Evolutionary conservation across 495 filamentous ascomycete genomes (phyloP).

Genomic region (Haplographium delicatum): DNA sequence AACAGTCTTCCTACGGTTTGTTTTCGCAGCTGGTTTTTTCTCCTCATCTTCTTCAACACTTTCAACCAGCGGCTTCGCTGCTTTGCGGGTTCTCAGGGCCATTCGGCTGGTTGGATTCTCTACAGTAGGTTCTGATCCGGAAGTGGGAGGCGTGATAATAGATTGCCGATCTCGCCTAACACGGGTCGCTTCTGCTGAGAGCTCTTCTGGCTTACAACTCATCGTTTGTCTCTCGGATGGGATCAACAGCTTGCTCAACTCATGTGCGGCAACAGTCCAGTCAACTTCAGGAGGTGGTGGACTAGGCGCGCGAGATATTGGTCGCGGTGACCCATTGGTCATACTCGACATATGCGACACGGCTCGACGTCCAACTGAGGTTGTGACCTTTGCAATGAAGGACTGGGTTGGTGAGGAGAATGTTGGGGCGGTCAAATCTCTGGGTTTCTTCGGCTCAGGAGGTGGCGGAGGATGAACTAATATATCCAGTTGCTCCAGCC

Average conservation of each 20-base stretch:
- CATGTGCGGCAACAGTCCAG: constrained; percentile 77
- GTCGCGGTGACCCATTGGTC: constrained; percentile 26
- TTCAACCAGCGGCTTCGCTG: constrained; percentile 33
- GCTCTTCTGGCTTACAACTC: constrained; percentile 71
- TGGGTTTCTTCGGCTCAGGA: constrained; percentile 44
- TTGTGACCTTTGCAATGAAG: constrained; percentile 65
- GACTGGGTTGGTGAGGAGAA: constrained; percentile 72
- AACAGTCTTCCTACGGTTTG: constrained; percentile 61
- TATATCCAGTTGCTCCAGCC: constrained; percentile 62
- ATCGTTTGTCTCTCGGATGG: constrained; percentile 63
- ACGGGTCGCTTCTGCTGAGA: constrained; percentile 60
- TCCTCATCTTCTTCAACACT: constrained; percentile 50
- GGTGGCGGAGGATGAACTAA: constrained; percentile 42
- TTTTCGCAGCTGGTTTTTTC: constrained; percentile 41
- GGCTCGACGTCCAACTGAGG: constrained; percentile 49
- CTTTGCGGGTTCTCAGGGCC: constrained; percentile 69
- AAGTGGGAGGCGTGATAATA: constrained; percentile 28
- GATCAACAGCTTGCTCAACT: constrained; percentile 77
- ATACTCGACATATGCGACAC: constrained; percentile 31
- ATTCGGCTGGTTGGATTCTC: constrained; percentile 50
- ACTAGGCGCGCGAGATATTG: constrained; percentile 24
- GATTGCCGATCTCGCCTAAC: constrained; percentile 59
- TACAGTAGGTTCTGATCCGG: constrained; percentile 28
- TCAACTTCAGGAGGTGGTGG: constrained; percentile 70
- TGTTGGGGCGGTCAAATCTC: constrained; percentile 51